A percentile compares a stretch with the other conserved stretches of the same genome.
These are phyloP conservation scores for Cytospora piceae DNA, from an alignment of 2,329 filamentous ascomycete genomes.

Conservation along the genomic window DNA sequence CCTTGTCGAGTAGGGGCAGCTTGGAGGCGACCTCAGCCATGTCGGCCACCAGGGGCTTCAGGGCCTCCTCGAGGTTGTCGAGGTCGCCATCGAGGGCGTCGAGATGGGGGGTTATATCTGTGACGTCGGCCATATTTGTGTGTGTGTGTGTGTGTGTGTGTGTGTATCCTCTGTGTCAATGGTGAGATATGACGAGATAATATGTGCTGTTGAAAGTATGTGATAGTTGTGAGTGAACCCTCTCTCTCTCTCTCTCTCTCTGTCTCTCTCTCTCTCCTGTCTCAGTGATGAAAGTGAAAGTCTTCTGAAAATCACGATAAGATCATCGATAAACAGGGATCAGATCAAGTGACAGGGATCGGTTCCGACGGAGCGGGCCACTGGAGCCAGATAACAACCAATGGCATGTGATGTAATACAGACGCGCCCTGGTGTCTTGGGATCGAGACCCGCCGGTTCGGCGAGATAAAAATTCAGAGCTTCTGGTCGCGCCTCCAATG, in stretches of 20 bases:
- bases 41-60: conserved; percentile 73
- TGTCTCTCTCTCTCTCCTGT: too few relatives aligned
- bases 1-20: conserved; percentile 89
- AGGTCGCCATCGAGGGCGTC: conserved; percentile 78
- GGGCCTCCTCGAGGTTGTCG: conserved; percentile 73
- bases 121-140: conserved; percentile 46
- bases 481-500: conserved; percentile 10
- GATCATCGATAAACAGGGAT: conserved; percentile 19
- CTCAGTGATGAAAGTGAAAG: background rate
- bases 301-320: conserved; percentile 1
- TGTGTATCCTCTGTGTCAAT: background rate
- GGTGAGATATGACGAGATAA: background rate
- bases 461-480: conserved; percentile 24
- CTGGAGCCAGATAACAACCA: background rate
- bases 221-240: background rate
- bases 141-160: background rate
- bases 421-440: conserved; percentile 10
- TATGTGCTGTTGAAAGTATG: background rate
- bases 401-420: background rate
- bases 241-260: too few relatives aligned
- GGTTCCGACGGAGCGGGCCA: conserved; percentile 11
- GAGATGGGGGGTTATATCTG: conserved; percentile 68
- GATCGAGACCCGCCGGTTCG: background rate
- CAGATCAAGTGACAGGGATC: background rate
- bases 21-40: conserved; percentile 73